These are phyloP conservation scores for Hypoxylon sp. DNA, from an alignment of 2,329 filamentous ascomycete genomes.

Conservation along the genomic window DNA sequence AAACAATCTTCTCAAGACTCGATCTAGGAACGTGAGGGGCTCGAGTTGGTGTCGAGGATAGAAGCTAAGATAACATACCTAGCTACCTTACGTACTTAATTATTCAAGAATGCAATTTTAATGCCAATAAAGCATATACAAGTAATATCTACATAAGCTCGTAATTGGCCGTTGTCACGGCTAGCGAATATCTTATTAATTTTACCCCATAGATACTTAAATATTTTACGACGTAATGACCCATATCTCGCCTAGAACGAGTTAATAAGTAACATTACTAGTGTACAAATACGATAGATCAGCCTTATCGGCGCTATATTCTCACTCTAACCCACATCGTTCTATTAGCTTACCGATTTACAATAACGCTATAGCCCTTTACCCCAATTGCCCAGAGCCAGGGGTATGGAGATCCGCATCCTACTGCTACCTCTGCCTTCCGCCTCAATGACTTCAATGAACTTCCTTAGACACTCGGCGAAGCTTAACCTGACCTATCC, in stretches of 20 bases:
- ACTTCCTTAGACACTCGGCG: conserved; percentile 10
- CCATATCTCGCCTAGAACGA: conserved; percentile 3
- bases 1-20: neutral
- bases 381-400: conserved; percentile 12
- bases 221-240: neutral
- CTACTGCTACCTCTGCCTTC: conserved; percentile 20
- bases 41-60: conserved; percentile 1
- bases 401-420: conserved; percentile 27
- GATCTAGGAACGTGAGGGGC: neutral
- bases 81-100: neutral
- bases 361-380: neutral
- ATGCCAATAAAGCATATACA: neutral
- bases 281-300: conserved; percentile 11
- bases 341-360: conserved; percentile 5
- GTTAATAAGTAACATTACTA: neutral
- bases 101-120: neutral
- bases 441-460: conserved; percentile 17
- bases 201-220: neutral
- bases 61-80: neutral
- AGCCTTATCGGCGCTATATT: conserved; percentile 26
- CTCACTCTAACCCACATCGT: conserved; percentile 2
- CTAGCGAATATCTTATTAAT: neutral
- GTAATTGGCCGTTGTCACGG: neutral
- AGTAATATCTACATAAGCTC: neutral
- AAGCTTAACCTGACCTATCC: conserved; percentile 6